Evolutionary conservation across 441 rosid species (phyloP), one percentile per base, ranked within the genome.

Genomic region (Erodium trifolium): DNA sequence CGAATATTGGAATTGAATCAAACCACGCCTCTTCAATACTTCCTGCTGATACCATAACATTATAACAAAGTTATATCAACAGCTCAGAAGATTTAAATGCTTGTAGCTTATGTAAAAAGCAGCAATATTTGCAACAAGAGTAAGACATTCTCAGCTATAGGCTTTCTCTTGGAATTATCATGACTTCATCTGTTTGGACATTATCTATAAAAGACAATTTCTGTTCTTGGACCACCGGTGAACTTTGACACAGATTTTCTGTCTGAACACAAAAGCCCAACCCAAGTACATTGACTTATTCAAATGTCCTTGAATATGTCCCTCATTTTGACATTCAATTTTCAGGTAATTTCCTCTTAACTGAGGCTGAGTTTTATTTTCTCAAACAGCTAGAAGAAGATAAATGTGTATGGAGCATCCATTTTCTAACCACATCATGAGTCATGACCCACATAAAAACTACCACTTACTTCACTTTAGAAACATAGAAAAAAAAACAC

Each of bases 1-100:
- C 63, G 3, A 57, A 57, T 18, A 57, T 57, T 18, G 63, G 2
- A 17, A 57, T 18, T 7, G 63, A 57, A 57, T 57, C 63, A 18
- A 17, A 57, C 29, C 93, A 92, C 19, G 88, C 78, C 68, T 90
- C 98, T 41, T 90, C 89, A 13, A 67, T 72, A 64, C 85, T 87
- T 73, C 90, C 96, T 79, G 84, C 82, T 47, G 78, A 69, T 23
- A 66, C 34, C 34, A 66, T 63, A 34, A 29, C 19, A 74, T 8
- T 10, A 5, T 47, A 77, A 63, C 64, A 70, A 71, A 45, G 53
- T 75, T 51, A 76, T 63, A 16, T 27, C 39, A 49, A 17, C 16
- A 67, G 29, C 19, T 31, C 4, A 43, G 29, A 29, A 71, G 9
- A 9, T 11, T 10, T 60, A 23, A 55, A 23, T 23, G 27, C 27